These are phyloP conservation scores for Ottelia alismoides DNA, from an alignment of 106 monocot species.

Conservation along the genomic window DNA sequence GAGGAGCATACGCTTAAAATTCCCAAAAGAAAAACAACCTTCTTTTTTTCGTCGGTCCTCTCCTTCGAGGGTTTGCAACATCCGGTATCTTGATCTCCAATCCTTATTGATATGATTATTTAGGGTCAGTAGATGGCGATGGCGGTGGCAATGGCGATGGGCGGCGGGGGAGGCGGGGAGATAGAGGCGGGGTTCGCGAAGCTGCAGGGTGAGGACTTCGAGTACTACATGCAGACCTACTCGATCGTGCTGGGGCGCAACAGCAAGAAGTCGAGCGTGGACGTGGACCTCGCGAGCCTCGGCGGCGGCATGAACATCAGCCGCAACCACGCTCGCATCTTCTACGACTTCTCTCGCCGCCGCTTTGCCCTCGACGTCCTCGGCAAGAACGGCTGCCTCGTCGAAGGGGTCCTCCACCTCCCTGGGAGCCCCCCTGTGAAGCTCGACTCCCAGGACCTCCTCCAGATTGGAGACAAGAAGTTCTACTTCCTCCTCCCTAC, in stretches of 20 bases:
- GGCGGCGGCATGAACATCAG: slow-evolving; percentile 90
- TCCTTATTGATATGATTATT: too few species aligned
- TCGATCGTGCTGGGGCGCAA: slow-evolving; percentile 81
- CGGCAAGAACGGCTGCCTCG: slow-evolving; percentile 93
- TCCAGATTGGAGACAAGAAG: slow-evolving; percentile 85
- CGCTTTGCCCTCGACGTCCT: slow-evolving; percentile 77
- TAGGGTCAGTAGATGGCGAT: slow-evolving; percentile 1
- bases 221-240: slow-evolving; percentile 98
- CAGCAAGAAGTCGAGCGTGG: slow-evolving; percentile 69
- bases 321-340: slow-evolving; percentile 81
- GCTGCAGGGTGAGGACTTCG: slow-evolving; percentile 90
- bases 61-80: too few species aligned
- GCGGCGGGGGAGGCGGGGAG: slow-evolving; percentile 17
- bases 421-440: slow-evolving; percentile 73
- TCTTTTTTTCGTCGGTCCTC: too few species aligned
- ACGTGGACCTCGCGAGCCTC: slow-evolving; percentile 67
- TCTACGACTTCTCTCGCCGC: slow-evolving; percentile 77
- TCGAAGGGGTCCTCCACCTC: slow-evolving; percentile 83
- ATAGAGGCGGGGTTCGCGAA: slow-evolving; percentile 83
- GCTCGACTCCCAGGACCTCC: slow-evolving; percentile 84
- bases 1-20: too few species aligned
- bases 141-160: slow-evolving; percentile 10
- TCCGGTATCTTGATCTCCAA: too few species aligned
- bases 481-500: slow-evolving; percentile 72
- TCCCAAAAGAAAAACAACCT: too few species aligned